These are phyloP conservation scores for Cryptosporidium ubiquitum DNA, from an alignment of 169 alveolate species.

Conservation along the genomic window DNA sequence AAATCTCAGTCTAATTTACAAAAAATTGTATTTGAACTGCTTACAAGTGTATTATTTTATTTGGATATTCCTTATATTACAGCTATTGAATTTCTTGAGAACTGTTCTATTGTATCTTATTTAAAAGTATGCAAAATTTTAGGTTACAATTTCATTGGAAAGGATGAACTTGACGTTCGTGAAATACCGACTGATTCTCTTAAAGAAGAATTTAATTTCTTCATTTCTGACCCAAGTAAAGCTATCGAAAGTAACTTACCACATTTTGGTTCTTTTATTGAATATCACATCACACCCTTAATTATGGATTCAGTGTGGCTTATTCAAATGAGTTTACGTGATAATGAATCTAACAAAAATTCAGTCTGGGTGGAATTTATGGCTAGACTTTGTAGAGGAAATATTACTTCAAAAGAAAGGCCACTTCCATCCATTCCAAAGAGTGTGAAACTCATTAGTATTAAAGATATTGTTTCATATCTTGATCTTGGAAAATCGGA, in stretches of 20 bases:
- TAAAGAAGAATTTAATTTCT: conserved; percentile 5
- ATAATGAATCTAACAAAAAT: not conserved
- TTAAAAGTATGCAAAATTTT: conserved; percentile 31
- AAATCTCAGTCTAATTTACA: conserved; percentile 28
- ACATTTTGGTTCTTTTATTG: conserved; percentile 2
- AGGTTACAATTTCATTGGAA: conserved; percentile 23
- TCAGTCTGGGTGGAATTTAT: conserved; percentile 56
- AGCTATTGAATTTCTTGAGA: conserved; percentile 60
- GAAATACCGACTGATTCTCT: conserved; percentile 19
- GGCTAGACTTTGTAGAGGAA: conserved; percentile 57
- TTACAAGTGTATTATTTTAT: conserved; percentile 21
- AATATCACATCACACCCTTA: conserved; percentile 38
- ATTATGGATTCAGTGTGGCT: conserved; percentile 71
- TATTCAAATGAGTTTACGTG: conserved; percentile 31
- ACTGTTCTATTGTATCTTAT: conserved; percentile 45
- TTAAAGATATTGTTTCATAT: conserved; percentile 36
- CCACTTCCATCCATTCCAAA: conserved; percentile 60
- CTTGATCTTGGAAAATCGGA: conserved; percentile 64
- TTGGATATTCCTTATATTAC: not conserved
- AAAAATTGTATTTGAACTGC: conserved; percentile 43
- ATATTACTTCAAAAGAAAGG: conserved; percentile 45
- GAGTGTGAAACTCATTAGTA: conserved; percentile 23
- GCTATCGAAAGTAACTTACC: conserved; percentile 3
- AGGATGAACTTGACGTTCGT: conserved; percentile 24
- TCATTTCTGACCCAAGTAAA: not conserved